Conservation (phyloP, 2,329 filamentous ascomycete genomes). For the Claviceps quebecensis region DNA sequence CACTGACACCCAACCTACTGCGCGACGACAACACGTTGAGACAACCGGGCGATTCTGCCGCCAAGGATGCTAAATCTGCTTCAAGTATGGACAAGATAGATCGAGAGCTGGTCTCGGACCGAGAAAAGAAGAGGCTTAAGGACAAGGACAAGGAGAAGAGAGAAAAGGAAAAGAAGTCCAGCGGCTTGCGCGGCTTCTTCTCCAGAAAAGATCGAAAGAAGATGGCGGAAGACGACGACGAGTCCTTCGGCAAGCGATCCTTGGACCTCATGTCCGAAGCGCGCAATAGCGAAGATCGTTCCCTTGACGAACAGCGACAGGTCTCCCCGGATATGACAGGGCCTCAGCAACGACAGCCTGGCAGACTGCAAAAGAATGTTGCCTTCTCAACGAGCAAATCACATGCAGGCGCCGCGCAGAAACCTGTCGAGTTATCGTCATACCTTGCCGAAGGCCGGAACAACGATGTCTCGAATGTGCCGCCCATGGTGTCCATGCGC, state of each 20-base stretch:
- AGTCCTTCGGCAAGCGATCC: conserved; percentile 47
- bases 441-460: conserved; percentile 29
- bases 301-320: conserved; percentile 25
- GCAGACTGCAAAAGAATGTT: conserved; percentile 58
- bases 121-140: conserved; percentile 65
- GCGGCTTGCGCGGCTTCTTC: conserved; percentile 45
- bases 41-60: conserved; percentile 33
- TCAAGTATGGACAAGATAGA: conserved; percentile 61
- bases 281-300: conserved; percentile 29
- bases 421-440: conserved; percentile 26
- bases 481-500: conserved; percentile 38
- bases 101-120: conserved; percentile 41
- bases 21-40: conserved; percentile 58
- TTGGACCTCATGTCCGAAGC: conserved; percentile 37
- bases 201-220: conserved; percentile 49
- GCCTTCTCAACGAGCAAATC: conserved; percentile 26
- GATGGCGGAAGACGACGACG: conserved; percentile 42
- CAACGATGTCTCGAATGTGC: conserved; percentile 42
- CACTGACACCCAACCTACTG: conserved; percentile 80
- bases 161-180: conserved; percentile 53
- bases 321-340: conserved; percentile 25
- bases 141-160: conserved; percentile 60
- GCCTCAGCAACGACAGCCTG: conserved; percentile 43
- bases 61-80: conserved; percentile 38
- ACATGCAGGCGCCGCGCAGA: conserved; percentile 14